Evolutionary conservation across 2,329 filamentous ascomycete genomes (phyloP).

Genomic region (Pseudogymnoascus sp.): DNA sequence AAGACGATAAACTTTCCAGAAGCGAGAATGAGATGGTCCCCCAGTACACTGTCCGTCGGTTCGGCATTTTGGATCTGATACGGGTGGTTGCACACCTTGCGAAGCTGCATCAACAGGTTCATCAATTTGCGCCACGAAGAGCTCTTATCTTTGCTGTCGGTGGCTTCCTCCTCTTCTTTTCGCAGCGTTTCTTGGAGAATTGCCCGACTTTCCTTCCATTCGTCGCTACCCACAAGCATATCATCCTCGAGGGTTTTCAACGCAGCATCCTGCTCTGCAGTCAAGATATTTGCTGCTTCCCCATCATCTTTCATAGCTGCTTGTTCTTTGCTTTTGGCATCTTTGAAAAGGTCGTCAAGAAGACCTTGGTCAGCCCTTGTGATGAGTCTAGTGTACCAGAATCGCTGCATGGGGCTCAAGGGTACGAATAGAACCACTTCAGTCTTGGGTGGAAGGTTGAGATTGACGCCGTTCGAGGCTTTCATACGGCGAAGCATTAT

Average conservation of each 20-base stretch:
- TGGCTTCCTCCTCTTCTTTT: constrained; percentile 18
- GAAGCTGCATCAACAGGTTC: constrained; percentile 90
- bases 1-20: constrained; percentile 81
- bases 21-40: constrained; percentile 78
- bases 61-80: constrained; percentile 35
- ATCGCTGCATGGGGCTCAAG: constrained; percentile 47
- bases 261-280: constrained; percentile 27
- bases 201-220: constrained; percentile 38
- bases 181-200: constrained; percentile 36
- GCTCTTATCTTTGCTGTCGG: constrained; percentile 18
- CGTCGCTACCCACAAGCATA: constrained; percentile 24
- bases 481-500: constrained; percentile 54
- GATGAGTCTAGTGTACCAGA: constrained; percentile 49
- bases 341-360: constrained; percentile 43
- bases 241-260: constrained; percentile 27
- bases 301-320: constrained; percentile 23
- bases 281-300: constrained; percentile 28
- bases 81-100: constrained; percentile 90
- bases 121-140: constrained; percentile 51
- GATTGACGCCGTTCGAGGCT: constrained; percentile 41
- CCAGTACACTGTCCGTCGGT: constrained; percentile 48
- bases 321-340: constrained; percentile 35
- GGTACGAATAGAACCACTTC: constrained; percentile 50
- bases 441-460: constrained; percentile 47
- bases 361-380: constrained; percentile 43